Base-by-base conservation (phyloP, 1,139 yeast species). In the Pichia cactophila region DNA sequence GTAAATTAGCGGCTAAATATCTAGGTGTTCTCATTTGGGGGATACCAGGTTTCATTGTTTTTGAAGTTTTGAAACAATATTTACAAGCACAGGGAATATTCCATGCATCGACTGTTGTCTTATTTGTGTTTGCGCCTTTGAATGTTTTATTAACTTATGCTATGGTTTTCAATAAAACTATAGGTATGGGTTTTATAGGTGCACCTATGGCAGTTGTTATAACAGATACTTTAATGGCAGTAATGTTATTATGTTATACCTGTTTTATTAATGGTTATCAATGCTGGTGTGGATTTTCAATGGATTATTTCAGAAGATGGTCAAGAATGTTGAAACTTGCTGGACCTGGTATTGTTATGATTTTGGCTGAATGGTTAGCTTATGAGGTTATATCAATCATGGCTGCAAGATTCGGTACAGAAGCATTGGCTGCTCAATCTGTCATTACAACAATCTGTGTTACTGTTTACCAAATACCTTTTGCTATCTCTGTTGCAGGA, bases 11-110 rank as follows among this genome's bases (percentile, higher is more conserved):
- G 1, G 72, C 83, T 1, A 58, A 64, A 20, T 85, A 84, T 62
- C 68, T 84, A 54, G 65, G 69, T 49, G 67, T 80, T 3, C 69
- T 83, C 17, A 67, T 80, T 12, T 62, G 77, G 50, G 90, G 92
- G 14, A 71, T 83, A 16, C 92, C 92, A 0, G 90, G 86, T 0
- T 84, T 77, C 61, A 78, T 84, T 26, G 58, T 83, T 11, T 85
- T 84, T 59, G 94, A 85, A 65, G 82, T 82, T 58, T 77, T 81
- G 41, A 85, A 85, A 61, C 81, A 84, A 61, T 84, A 73, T 60
- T 69, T 85, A 53, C 92, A 85, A 63, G 80, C 88, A 43, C 94
- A 84, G 67, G 89, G 88, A 14, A 76, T 83, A 20, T 85, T 84
- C 64, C 88, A 84, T 63, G 90, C 90, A 1, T 83, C 89, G 9